Conservation (phyloP, 2,329 filamentous ascomycete genomes). For the Ustulina deusta region DNA sequence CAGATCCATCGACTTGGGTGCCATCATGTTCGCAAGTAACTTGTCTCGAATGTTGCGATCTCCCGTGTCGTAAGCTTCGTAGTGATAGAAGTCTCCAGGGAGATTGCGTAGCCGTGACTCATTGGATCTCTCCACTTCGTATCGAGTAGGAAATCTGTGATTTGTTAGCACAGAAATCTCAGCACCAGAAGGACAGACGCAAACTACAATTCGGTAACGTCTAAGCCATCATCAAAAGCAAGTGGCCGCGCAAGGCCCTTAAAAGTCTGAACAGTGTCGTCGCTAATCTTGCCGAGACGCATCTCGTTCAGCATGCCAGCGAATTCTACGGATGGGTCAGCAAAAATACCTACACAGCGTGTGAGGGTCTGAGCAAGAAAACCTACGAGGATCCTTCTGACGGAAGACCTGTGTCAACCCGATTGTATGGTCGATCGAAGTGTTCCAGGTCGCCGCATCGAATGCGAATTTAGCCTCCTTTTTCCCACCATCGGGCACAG, state of each 20-base stretch:
- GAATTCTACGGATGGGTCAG: slow-evolving; percentile 68
- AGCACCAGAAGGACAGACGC: background rate
- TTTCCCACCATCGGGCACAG: slow-evolving; percentile 81
- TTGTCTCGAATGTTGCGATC: slow-evolving; percentile 79
- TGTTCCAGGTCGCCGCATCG: slow-evolving; percentile 90
- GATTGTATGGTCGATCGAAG: slow-evolving; percentile 94
- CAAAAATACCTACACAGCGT: background rate
- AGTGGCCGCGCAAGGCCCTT: slow-evolving; percentile 77
- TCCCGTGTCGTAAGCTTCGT: slow-evolving; percentile 80
- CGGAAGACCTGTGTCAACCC: slow-evolving; percentile 95
- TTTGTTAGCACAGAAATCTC: slow-evolving; percentile 30
- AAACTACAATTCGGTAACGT: slow-evolving; percentile 82
- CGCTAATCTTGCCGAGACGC: slow-evolving; percentile 84
- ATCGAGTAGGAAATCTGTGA: slow-evolving; percentile 82
- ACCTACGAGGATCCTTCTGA: slow-evolving; percentile 81
- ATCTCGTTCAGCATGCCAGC: slow-evolving; percentile 98
- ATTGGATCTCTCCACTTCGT: slow-evolving; percentile 91
- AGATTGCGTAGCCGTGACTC: slow-evolving; percentile 77
- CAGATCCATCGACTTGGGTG: slow-evolving; percentile 80
- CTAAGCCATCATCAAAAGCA: slow-evolving; percentile 77
- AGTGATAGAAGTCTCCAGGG: slow-evolving; percentile 74
- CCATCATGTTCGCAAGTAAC: slow-evolving; percentile 91
- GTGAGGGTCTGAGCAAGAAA: background rate
- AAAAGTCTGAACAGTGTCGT: slow-evolving; percentile 82
- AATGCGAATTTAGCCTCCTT: slow-evolving; percentile 88